These are phyloP conservation scores for Talaromyces funiculosus DNA, from an alignment of 2,329 filamentous ascomycete genomes.

Conservation along the genomic window DNA sequence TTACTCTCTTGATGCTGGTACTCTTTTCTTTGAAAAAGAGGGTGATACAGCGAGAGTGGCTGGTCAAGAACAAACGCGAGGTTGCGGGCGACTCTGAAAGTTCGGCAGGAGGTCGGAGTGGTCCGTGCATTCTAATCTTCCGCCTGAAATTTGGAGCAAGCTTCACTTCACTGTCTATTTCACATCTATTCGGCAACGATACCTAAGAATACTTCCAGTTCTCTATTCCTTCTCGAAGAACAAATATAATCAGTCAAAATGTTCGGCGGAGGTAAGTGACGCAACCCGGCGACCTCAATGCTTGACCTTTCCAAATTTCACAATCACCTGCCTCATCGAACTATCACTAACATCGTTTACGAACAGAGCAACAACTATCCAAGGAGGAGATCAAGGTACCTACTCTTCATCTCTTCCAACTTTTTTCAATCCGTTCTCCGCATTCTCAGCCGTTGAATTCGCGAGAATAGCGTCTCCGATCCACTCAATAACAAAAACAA, in stretches of 20 bases:
- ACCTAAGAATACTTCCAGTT: no score
- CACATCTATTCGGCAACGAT: neutral
- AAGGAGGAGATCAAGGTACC: conserved; percentile 43
- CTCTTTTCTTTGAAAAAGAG: neutral
- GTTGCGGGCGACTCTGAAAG: conserved; percentile 12
- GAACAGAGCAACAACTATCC: conserved; percentile 40
- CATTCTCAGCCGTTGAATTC: neutral
- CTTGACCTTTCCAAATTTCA: neutral
- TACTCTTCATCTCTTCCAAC: neutral
- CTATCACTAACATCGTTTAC: neutral
- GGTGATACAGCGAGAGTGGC: conserved; percentile 7
- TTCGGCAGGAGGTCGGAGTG: conserved; percentile 14
- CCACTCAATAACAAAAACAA: neutral
- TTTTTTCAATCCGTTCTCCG: neutral
- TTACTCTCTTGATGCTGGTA: neutral
- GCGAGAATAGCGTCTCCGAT: no score
- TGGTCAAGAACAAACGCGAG: conserved; percentile 12
- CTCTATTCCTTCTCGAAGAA: neutral
- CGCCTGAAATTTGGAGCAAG: conserved; percentile 2
- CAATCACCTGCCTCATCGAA: neutral
- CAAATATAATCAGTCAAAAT: conserved; percentile 1
- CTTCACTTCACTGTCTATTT: neutral
- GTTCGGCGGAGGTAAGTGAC: conserved; percentile 13
- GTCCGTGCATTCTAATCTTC: conserved; percentile 15
- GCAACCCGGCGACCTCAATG: neutral